Base-by-base conservation (phyloP, 2,329 filamentous ascomycete species). In the Paecilomyces niveus region DNA sequence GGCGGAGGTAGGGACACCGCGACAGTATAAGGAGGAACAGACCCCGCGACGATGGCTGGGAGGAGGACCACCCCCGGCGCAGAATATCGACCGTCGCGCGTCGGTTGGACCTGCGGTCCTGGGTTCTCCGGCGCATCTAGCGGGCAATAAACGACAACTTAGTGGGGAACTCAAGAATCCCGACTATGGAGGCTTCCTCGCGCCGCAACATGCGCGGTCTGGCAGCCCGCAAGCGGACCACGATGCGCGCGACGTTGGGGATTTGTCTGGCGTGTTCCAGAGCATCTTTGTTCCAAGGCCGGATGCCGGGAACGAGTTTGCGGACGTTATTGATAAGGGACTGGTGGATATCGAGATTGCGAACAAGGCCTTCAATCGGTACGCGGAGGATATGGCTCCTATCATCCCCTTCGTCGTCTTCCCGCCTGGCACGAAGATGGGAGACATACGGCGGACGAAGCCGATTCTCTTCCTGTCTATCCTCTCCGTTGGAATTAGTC, bases 381-480 rank as follows among this genome's bases (percentile, higher is more conserved):
- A 84, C 63, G 73, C 81, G 33, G 75, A 78, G 18, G 74, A 82
- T 2, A 80, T 86, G 68, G 77, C 78, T 29, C 78, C 79, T 0
- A 78, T 81, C 54, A 78, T 86, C 58, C 85, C 85, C 0, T 77
- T 83, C 18, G 82, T 88, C 4, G 80, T 84, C 1, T 83, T 87
- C 54, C 75, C 81, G 1, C 73, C 78, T 0, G 79, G 76, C 0
- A 84, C 80, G 0, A 82, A 75, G 11, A 83, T 84, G 59, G 74
- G 77, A 7, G 78, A 82, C 18, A 67, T 86, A 8, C 81, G 84
- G 33, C 80, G 80, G 53, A 79, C 80, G 54, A 86, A 84, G 69
- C 85, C 85, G 0, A 72, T 83, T 8, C 73, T 88, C 0, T 85
- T 87, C 62, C 76, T 86, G 11, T 78, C 82, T 2, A 81, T 87